phyloP scores from a whole-genome alignment of 331 rosid species.

The Malus hybrid region DNA sequence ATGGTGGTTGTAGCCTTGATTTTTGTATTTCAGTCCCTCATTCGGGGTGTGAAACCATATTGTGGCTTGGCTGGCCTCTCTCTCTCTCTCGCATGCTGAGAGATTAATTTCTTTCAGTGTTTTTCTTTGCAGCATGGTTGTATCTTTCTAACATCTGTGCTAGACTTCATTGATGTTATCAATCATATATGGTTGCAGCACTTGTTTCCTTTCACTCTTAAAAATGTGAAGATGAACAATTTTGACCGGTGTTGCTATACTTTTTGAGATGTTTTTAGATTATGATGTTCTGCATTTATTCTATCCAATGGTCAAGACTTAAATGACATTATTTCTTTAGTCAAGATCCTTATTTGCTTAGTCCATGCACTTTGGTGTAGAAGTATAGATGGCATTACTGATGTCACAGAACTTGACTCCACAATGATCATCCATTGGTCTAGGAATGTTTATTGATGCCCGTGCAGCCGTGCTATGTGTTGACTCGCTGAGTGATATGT shows the following conservation, averaged over 20 bases:
- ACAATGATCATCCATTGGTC: neutral
- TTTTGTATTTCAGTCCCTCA: neutral
- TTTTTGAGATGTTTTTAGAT: neutral
- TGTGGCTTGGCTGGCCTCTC: neutral
- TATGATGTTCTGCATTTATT: neutral
- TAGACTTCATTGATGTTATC: neutral
- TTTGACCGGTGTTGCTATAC: neutral
- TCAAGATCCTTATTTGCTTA: neutral
- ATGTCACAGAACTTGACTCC: neutral
- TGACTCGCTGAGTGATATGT: neutral
- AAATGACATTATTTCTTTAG: neutral
- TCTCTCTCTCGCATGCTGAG: neutral
- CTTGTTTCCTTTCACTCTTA: neutral
- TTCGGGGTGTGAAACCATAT: neutral
- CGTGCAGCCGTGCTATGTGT: neutral
- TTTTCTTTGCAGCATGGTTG: neutral
- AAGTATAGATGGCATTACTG: neutral
- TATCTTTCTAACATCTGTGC: neutral
- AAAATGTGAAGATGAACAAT: neutral
- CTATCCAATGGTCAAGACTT: neutral
- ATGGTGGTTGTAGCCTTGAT: neutral
- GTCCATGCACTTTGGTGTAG: neutral
- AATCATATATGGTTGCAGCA: neutral
- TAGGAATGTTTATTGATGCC: neutral
- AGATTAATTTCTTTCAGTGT: neutral